These are phyloP conservation scores for Bauhinia variegata DNA, from an alignment of 306 rosid genomes.

Conservation along the genomic window DNA sequence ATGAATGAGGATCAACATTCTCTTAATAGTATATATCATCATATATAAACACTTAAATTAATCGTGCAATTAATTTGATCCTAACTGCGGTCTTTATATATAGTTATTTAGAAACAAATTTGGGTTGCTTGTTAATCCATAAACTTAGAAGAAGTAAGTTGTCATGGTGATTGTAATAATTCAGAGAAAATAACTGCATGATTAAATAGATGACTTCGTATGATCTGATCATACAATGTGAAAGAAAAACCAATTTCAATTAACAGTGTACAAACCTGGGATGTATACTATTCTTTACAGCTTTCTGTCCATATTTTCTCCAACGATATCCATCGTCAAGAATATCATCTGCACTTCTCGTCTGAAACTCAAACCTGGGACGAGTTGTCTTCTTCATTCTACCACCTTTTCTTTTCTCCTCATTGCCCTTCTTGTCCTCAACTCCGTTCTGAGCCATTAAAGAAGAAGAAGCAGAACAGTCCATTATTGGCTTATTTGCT, in stretches of 20 bases:
- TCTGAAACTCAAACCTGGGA: conserved; percentile 91
- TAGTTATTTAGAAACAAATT: too few species aligned
- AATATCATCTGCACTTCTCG: conserved; percentile 81
- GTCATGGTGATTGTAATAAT: too few species aligned
- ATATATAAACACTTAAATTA: too few species aligned
- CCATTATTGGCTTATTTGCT: conserved; percentile 30
- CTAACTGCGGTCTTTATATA: too few species aligned
- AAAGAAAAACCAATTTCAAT: background rate
- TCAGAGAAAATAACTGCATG: too few species aligned
- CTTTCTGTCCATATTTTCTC: conserved; percentile 96
- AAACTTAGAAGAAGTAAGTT: too few species aligned
- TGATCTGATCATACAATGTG: conserved; percentile 1
- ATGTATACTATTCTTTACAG: conserved; percentile 74
- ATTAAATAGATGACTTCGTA: too few species aligned
- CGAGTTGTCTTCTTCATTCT: conserved; percentile 50
- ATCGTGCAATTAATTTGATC: too few species aligned
- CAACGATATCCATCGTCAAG: conserved; percentile 97
- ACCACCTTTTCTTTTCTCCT: conserved; percentile 41
- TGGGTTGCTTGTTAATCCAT: too few species aligned
- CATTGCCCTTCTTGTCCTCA: conserved; percentile 37
- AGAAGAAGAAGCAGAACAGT: conserved; percentile 20
- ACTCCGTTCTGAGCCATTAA: conserved; percentile 31
- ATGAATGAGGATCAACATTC: too few species aligned
- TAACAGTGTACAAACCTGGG: conserved; percentile 63
- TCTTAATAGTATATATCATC: too few species aligned